Base-by-base conservation (phyloP, 1,284 basidiomycete species). In the Marasmius fiardii region DNA sequence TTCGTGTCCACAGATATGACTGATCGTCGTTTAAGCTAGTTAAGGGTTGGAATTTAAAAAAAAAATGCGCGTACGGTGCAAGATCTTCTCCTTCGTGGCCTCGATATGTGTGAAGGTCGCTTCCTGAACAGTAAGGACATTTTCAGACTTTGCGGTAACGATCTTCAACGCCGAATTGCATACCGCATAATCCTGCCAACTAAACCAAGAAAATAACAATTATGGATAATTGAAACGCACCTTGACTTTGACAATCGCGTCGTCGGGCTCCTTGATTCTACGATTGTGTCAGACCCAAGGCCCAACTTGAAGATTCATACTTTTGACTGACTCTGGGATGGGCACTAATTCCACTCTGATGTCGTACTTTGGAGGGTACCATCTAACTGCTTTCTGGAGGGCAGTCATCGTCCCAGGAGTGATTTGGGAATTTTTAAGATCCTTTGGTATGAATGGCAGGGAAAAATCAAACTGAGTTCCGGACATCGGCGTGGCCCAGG, bases 31-130 rank as follows among this genome's bases (percentile, higher is more conserved):
- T 47, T 28, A 43, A 54, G 26, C 23, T 28, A 54, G 18, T 20
- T n/a, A 34, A 41, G 39, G 2, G 31, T 0, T 14, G 2, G 23
- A 33, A 55, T 51, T 23, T 24, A n/a, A 7, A 28, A 49, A 50
- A 24, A 34, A 14, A 24, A n/a, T 35, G 31, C 26, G 37, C 33
- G 12, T 16, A 63, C 71, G 55, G 54, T 77, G 75, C 71, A 64
- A 65, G 71, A 65, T 34, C 66, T 33, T 74, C 69, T 34, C 68
- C 72, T 41, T 66, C 73, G 57, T 76, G 72, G 1, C 88, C 90
- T 49, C 90, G 77, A 65, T 92, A 94, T 35, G 83, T 71, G 64
- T 95, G 92, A 33, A 94, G 74, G 71, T 95, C 92, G 58, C 90
- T 92, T 56, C 77, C 76, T 78, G 56, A 39, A 41, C 10, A 59